A percentile compares a stretch with the other conserved stretches of the same genome.
Evolutionary conservation across 805 yeast species (phyloP).

Genomic region (Pichia cephalocereana): DNA sequence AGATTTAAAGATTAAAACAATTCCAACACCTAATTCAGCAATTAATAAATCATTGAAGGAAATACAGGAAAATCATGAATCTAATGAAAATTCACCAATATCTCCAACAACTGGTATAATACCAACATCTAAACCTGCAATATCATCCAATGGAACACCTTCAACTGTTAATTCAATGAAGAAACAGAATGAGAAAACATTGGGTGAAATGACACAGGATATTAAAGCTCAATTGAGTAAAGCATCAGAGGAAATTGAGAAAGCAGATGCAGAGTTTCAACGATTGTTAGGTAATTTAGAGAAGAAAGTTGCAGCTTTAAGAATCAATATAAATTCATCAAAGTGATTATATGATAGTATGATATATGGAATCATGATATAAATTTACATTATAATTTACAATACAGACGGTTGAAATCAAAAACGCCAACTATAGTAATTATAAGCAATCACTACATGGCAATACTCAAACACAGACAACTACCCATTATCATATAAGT

Average conservation of each 20-base stretch:
- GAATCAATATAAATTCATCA: background rate
- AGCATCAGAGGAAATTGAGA: slow-evolving; percentile 14
- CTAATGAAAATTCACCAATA: background rate
- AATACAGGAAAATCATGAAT: background rate
- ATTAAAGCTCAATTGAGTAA: slow-evolving; percentile 16
- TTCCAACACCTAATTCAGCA: no score
- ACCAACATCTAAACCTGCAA: background rate
- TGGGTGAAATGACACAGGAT: slow-evolving; percentile 18
- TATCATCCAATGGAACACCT: no score
- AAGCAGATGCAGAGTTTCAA: slow-evolving; percentile 16
- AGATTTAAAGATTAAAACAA: background rate
- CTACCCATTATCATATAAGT: no score
- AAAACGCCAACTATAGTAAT: no score
- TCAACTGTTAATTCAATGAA: background rate
- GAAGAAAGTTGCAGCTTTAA: slow-evolving; percentile 10
- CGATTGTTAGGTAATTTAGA: slow-evolving; percentile 16
- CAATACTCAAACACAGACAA: no score
- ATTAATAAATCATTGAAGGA: background rate
- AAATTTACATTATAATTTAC: no score
- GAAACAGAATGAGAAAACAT: slow-evolving; percentile 3
- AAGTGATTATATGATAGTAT: background rate
- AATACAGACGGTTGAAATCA: no score
- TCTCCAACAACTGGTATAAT: background rate
- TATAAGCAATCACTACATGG: no score
- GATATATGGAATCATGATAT: no score